Percentiles rank a stretch among this genome's conserved stretches.
Conservation (phyloP, 1,139 yeast species). For the Kluyveromyces marxianus region DNA sequence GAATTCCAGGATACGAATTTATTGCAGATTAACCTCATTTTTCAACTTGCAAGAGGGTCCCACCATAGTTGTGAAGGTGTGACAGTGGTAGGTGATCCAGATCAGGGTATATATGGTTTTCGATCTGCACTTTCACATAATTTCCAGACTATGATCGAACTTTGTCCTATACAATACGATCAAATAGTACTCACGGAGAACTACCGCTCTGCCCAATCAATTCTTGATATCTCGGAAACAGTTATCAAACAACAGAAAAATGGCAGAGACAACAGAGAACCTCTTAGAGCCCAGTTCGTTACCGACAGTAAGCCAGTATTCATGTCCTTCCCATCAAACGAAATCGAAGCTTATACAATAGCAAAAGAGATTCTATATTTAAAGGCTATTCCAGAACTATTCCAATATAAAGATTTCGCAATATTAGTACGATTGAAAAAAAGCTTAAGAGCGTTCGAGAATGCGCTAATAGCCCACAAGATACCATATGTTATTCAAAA, state of each 20-base stretch:
- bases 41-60: slow-evolving; percentile 43
- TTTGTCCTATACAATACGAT: slow-evolving; percentile 35
- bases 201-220: slow-evolving; percentile 70
- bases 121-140: slow-evolving; percentile 71
- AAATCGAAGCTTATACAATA: slow-evolving; percentile 52
- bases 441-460: slow-evolving; percentile 55
- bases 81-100: slow-evolving; percentile 94
- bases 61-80: slow-evolving; percentile 39
- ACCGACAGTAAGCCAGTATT: slow-evolving; percentile 44
- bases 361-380: slow-evolving; percentile 47
- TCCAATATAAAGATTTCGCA: slow-evolving; percentile 54
- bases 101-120: slow-evolving; percentile 87
- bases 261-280: slow-evolving; percentile 35
- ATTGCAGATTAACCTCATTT: slow-evolving; percentile 65
- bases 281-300: slow-evolving; percentile 40
- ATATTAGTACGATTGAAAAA: slow-evolving; percentile 59
- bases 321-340: slow-evolving; percentile 34
- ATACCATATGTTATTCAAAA: slow-evolving; percentile 63
- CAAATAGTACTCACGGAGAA: slow-evolving; percentile 53
- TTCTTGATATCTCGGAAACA: slow-evolving; percentile 56
- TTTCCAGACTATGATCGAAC: slow-evolving; percentile 49
- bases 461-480: slow-evolving; percentile 43
- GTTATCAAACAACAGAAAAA: slow-evolving; percentile 56
- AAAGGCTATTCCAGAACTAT: slow-evolving; percentile 34
- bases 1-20: slow-evolving; percentile 91